These are phyloP conservation scores for Amylostereum areolatum DNA, from an alignment of 1,284 basidiomycete genomes.

Conservation along the genomic window DNA sequence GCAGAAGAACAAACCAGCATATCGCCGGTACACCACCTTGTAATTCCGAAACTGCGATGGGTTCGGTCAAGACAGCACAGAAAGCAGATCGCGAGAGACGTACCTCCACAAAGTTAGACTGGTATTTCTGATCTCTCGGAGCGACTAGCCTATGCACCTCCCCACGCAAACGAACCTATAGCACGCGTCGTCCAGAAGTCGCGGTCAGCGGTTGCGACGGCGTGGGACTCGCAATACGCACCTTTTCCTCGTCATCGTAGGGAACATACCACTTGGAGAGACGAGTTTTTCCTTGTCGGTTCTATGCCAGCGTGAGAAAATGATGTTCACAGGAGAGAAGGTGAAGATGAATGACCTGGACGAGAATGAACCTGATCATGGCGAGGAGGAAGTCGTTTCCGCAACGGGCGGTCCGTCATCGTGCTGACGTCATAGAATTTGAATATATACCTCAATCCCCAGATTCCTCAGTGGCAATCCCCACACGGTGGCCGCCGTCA, in stretches of 20 bases:
- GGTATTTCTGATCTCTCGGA: conserved; percentile 97
- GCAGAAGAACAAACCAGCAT: conserved; percentile 97
- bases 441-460: too few relatives aligned
- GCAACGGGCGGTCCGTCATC: too few relatives aligned
- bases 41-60: conserved; percentile 80
- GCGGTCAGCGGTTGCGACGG: too few relatives aligned
- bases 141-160: conserved; percentile 96
- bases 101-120: conserved; percentile 99
- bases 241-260: conserved; percentile 95
- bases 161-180: conserved; percentile 82
- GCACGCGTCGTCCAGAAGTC: neutral
- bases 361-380: conserved; percentile 93
- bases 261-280: conserved; percentile 97
- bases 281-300: conserved; percentile 96
- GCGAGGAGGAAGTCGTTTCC: neutral
- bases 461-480: too few relatives aligned
- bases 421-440: too few relatives aligned
- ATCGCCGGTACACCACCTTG: conserved; percentile 92
- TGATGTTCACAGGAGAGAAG: too few relatives aligned
- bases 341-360: conserved; percentile 50
- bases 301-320: conserved; percentile 40
- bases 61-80: neutral
- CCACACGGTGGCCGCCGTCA: too few relatives aligned
- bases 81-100: conserved; percentile 14
- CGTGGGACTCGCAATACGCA: conserved; percentile 23